A percentile compares a stretch with the other conserved stretches of the same genome.
Conservation (phyloP, 768 basidiomycete species). For the Tulasnella sp. region DNA sequence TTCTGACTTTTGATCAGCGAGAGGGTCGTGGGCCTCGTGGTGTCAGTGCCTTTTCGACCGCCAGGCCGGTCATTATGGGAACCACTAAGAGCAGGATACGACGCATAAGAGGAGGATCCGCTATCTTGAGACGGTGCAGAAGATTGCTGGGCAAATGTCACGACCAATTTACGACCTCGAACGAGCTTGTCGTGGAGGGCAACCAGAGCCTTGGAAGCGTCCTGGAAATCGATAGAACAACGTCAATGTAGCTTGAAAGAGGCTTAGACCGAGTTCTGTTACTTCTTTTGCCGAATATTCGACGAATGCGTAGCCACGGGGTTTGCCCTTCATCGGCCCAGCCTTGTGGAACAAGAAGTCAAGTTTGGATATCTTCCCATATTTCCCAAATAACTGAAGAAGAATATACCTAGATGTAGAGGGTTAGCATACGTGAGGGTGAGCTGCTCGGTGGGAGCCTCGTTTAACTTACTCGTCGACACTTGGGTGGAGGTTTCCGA, state of each 20-base stretch:
- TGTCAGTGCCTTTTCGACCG: conserved; percentile 42
- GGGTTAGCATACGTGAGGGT: background rate
- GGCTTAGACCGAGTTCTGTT: background rate
- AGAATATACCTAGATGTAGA: conserved; percentile 67
- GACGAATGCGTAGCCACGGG: conserved; percentile 91
- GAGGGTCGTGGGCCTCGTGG: conserved; percentile 72
- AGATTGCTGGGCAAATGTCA: conserved; percentile 83
- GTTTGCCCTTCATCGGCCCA: conserved; percentile 83
- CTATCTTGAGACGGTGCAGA: conserved; percentile 10
- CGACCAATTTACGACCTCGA: conserved; percentile 80
- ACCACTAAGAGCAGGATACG: conserved; percentile 23
- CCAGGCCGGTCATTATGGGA: conserved; percentile 41
- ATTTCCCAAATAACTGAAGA: conserved; percentile 85
- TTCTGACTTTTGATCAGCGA: conserved; percentile 74
- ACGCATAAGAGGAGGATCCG: background rate
- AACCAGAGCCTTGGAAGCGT: conserved; percentile 72
- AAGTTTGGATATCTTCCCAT: conserved; percentile 85
- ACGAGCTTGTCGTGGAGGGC: conserved; percentile 73
- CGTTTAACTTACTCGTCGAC: conserved; percentile 69
- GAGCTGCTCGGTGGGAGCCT: background rate
- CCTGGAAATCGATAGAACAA: conserved; percentile 47
- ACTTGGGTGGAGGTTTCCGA: conserved; percentile 82
- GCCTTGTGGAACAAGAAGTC: conserved; percentile 96
- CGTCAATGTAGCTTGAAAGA: conserved; percentile 15
- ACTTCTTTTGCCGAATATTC: conserved; percentile 79